Evolutionary conservation across 805 yeast genomes (phyloP), one percentile per base, ranked within the genome.

Genomic region (Wilhelminamyces savonicus): DNA sequence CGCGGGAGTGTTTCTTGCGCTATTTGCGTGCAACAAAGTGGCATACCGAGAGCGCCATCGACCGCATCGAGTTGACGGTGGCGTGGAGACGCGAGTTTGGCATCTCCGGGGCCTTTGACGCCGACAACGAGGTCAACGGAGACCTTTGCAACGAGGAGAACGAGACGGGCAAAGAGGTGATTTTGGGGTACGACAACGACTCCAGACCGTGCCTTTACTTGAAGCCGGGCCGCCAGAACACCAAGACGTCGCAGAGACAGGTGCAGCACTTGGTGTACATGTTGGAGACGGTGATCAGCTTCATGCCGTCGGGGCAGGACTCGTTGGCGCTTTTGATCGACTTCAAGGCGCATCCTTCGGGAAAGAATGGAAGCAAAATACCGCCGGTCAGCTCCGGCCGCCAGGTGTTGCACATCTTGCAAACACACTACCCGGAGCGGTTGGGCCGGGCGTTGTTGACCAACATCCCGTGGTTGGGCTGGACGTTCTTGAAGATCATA

Each of bases 371-470:
- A 19, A 72, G 81, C 34, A 85, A 82, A 50, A 75, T 86, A 33
- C 97, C 97, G n/a, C 86, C 95, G 2, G 66, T 90, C 24, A 71
- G 82, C 29, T 82, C 78, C 12, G 97, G 96, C 21, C 79, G 88
- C 52, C 95, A 87, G 59, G 97, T 90, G 19, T 69, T 92, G 42
- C 85, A 82, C 55, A 92, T 92, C 52, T 66, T 92, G 45, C 99
- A 92, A 60, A 87, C 95, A 8, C 99, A 92, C 58, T 92, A 92
- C 54, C 98, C 98, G 4, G 99, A 92, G 55, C 74, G 99, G 47
- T 68, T 92, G 36, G 99, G 99, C 23, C 82, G 80, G 52, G 97
- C 97, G 0, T 67, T 88, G 28, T 67, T 92, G 31, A 84, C 94
- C 28, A 90, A 92, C 56, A 87, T 92, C 41, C 97, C 97, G 10